Evolutionary conservation across 495 filamentous ascomycete species (phyloP).

Genomic region (Daldinia loculata): DNA sequence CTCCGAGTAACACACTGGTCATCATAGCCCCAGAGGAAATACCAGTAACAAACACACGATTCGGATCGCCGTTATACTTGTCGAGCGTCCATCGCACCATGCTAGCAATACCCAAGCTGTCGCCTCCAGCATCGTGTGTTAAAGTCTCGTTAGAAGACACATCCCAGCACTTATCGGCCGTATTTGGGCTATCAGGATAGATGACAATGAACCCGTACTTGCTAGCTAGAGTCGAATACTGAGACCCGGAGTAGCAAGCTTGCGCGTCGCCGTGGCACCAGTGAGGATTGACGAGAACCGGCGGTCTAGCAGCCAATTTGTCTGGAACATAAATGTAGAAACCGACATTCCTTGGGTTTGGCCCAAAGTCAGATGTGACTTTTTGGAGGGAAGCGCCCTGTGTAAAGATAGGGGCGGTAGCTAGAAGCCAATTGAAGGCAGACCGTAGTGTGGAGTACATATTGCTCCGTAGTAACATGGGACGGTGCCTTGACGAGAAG

Average conservation of each 20-base stretch:
- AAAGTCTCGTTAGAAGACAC: conserved; percentile 62
- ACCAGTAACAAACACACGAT: conserved; percentile 59
- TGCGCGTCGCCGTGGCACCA: conserved; percentile 57
- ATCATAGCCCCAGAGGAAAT: conserved; percentile 62
- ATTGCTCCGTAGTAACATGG: not conserved
- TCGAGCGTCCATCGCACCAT: conserved; percentile 64
- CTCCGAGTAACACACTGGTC: conserved; percentile 52
- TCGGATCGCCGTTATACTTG: conserved; percentile 55
- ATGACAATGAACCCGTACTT: conserved; percentile 64
- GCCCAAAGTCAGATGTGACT: conserved; percentile 51
- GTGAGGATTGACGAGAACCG: conserved; percentile 66
- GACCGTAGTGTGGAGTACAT: conserved; percentile 15
- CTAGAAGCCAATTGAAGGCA: conserved; percentile 17
- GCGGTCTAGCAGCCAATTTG: conserved; percentile 58
- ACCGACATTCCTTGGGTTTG: conserved; percentile 60
- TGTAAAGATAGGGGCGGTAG: conserved; percentile 14
- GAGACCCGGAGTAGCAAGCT: conserved; percentile 48
- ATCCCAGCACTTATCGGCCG: conserved; percentile 65
- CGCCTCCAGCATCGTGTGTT: conserved; percentile 65
- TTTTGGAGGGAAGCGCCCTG: conserved; percentile 44
- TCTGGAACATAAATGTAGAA: conserved; percentile 67
- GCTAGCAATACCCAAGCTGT: conserved; percentile 66
- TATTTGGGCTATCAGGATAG: conserved; percentile 61
- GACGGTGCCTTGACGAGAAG: not conserved
- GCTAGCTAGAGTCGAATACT: conserved; percentile 56